Evolutionary conservation across 192 early-diverging fungal genomes (phyloP).

Genomic region (Coemansia asiatica): DNA sequence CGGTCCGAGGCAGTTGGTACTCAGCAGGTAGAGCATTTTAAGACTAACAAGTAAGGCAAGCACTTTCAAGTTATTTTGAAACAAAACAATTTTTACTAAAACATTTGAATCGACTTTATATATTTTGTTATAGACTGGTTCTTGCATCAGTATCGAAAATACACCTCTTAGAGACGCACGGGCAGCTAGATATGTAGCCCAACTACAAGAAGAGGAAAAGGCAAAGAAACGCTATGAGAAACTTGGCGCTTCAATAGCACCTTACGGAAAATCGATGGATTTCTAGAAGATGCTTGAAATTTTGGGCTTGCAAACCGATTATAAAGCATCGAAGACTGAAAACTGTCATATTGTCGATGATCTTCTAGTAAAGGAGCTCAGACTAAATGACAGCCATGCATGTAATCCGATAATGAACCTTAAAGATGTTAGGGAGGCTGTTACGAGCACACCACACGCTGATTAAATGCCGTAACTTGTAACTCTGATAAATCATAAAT

Average conservation of each 20-base stretch:
- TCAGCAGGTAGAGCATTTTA: too few relatives aligned
- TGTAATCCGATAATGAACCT: neutral
- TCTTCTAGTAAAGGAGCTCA: neutral
- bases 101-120: too few relatives aligned
- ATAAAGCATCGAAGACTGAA: neutral
- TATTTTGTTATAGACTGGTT: too few relatives aligned
- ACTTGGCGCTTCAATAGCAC: neutral
- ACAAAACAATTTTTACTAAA: too few relatives aligned
- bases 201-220: neutral
- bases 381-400: neutral
- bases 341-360: neutral
- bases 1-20: too few relatives aligned
- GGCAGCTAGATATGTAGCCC: neutral
- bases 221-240: neutral
- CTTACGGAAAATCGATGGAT: neutral
- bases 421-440: neutral
- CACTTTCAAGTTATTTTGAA: too few relatives aligned
- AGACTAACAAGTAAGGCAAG: too few relatives aligned
- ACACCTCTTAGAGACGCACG: neutral
- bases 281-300: neutral
- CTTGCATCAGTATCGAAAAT: neutral
- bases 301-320: neutral
- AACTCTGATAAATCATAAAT: too few relatives aligned
- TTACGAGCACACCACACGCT: too few relatives aligned
- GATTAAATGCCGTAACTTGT: too few relatives aligned